A percentile compares a stretch with the other conserved stretches of the same genome.
phyloP scores from a whole-genome alignment of 2,329 filamentous ascomycete species.

The Huntiella decipiens region DNA sequence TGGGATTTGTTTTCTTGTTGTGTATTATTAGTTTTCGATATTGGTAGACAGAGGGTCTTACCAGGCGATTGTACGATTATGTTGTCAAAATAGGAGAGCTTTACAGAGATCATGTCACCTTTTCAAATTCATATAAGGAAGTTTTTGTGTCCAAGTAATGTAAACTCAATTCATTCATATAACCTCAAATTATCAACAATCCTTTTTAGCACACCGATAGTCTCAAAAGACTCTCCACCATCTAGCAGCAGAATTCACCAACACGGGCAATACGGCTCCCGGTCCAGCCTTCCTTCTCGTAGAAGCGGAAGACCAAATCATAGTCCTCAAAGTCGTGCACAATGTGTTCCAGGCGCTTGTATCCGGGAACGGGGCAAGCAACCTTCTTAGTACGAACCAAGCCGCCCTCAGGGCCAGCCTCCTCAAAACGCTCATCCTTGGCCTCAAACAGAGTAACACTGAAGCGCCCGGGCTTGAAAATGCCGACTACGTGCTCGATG shows the following conservation, averaged over 20 bases:
- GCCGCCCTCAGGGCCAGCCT: slow-evolving; percentile 6
- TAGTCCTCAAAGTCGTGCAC: slow-evolving; percentile 97
- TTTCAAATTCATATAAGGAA: too few species aligned
- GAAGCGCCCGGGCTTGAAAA: slow-evolving; percentile 96
- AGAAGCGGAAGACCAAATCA: slow-evolving; percentile 90
- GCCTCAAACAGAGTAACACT: slow-evolving; percentile 93
- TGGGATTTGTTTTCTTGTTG: not conserved
- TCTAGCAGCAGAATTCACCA: slow-evolving; percentile 23
- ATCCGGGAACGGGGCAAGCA: slow-evolving; percentile 50
- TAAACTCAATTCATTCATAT: too few species aligned
- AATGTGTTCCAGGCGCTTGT: slow-evolving; percentile 78
- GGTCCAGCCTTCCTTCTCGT: slow-evolving; percentile 68
- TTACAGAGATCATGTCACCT: too few species aligned
- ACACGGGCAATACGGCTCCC: slow-evolving; percentile 33
- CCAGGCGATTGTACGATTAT: slow-evolving; percentile 1
- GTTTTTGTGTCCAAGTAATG: too few species aligned
- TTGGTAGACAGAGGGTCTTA: not conserved
- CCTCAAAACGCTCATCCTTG: slow-evolving; percentile 29
- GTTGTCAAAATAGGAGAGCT: not conserved
- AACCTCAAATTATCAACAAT: too few species aligned
- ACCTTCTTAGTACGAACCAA: slow-evolving; percentile 24
- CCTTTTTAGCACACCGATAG: too few species aligned
- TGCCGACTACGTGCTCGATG: slow-evolving; percentile 80
- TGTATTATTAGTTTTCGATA: not conserved
- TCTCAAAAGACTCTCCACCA: too few species aligned